phyloP scores from a whole-genome alignment of 2,329 filamentous ascomycete genomes.

The Aspergillus phoenicis region DNA sequence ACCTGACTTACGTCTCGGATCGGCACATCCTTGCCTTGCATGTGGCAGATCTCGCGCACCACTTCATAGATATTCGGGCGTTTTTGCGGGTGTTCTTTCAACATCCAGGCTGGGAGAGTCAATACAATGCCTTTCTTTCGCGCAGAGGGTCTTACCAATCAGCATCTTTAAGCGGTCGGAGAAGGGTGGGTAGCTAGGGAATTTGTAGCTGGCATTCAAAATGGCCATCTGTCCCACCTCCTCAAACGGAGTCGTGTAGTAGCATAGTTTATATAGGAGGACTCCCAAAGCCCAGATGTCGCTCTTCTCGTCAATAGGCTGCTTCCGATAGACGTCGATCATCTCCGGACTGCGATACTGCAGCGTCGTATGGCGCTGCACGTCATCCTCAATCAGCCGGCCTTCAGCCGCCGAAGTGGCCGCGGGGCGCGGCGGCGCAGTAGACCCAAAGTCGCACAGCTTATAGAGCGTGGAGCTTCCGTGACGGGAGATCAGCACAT shows the following conservation, averaged over 20 bases:
- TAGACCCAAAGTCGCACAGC: constrained; percentile 95
- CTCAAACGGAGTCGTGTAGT: constrained; percentile 98
- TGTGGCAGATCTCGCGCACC: constrained; percentile 78
- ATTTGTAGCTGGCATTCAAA: constrained; percentile 91
- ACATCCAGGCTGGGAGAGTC: constrained; percentile 68
- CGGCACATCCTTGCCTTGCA: constrained; percentile 84
- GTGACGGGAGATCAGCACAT: constrained; percentile 80
- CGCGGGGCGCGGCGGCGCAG: constrained; percentile 79
- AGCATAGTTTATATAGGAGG: constrained; percentile 95
- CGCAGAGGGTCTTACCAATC: constrained; percentile 66
- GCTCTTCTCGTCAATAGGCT: constrained; percentile 96
- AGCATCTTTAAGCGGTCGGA: constrained; percentile 86
- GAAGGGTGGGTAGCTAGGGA: constrained; percentile 83
- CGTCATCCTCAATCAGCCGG: constrained; percentile 90
- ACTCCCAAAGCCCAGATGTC: constrained; percentile 98
- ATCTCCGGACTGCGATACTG: constrained; percentile 98
- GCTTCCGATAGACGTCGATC: constrained; percentile 96
- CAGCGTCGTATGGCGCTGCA: constrained; percentile 94
- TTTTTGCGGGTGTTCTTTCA: constrained; percentile 76
- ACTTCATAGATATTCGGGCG: constrained; percentile 95
- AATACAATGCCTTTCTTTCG: constrained; percentile 16
- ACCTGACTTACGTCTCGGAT: constrained; percentile 75
- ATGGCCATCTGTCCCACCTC: constrained; percentile 97
- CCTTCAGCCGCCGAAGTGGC: constrained; percentile 87
- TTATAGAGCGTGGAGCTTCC: constrained; percentile 79